phyloP scores from a whole-genome alignment of 2,329 filamentous ascomycete species.

The Claviceps monticola region DNA sequence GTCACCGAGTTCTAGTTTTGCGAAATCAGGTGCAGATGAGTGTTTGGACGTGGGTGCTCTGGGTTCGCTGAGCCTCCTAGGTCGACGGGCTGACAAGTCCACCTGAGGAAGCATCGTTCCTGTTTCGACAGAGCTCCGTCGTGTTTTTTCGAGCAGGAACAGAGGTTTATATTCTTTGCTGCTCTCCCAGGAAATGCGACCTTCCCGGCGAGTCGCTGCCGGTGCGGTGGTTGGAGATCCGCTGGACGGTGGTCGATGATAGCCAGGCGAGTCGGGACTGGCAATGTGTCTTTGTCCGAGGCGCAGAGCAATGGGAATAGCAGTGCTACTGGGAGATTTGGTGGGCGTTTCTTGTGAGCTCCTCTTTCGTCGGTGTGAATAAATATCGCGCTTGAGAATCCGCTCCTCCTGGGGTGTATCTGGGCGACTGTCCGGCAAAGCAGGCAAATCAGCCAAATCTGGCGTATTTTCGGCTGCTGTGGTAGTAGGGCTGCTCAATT shows the following conservation, averaged over 20 bases:
- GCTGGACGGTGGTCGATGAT: constrained; percentile 25
- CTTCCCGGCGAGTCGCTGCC: constrained; percentile 24
- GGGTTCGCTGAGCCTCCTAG: constrained; percentile 20
- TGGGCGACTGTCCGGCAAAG: constrained; percentile 46
- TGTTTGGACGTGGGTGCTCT: constrained; percentile 15
- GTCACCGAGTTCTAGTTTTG: constrained; percentile 14
- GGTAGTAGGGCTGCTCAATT: constrained; percentile 34
- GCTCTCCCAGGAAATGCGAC: constrained; percentile 47
- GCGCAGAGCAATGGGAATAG: constrained; percentile 43
- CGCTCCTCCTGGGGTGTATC: constrained; percentile 39
- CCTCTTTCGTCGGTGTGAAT: constrained; percentile 32
- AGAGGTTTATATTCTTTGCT: constrained; percentile 65
- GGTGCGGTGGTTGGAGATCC: constrained; percentile 18
- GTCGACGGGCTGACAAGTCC: constrained; percentile 36
- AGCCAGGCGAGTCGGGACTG: constrained; percentile 27
- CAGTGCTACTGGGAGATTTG: constrained; percentile 42
- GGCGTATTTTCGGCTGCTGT: constrained; percentile 29
- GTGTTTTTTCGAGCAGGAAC: constrained; percentile 59
- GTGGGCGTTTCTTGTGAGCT: constrained; percentile 33
- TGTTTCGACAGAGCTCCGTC: constrained; percentile 22
- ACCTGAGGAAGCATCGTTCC: constrained; percentile 12
- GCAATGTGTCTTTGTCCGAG: constrained; percentile 28
- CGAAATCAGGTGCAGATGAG: constrained; percentile 20
- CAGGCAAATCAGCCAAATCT: constrained; percentile 37
- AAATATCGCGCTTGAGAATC: constrained; percentile 23